Evolutionary conservation across 2,329 filamentous ascomycete genomes (phyloP).

Genomic region (Dactylonectria estremocensis): DNA sequence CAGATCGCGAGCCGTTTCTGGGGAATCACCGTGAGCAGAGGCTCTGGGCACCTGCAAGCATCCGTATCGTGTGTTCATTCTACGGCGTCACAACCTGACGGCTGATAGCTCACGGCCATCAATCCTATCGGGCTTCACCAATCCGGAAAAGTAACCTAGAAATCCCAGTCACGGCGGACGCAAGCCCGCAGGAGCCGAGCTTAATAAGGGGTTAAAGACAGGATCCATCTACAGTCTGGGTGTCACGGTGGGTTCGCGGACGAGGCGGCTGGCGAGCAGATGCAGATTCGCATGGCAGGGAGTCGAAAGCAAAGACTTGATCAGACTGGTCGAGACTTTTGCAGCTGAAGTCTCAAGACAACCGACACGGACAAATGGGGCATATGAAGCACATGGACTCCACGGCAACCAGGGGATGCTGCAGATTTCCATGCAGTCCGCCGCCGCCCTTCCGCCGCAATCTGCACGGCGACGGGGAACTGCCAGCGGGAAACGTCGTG

Average conservation of each 20-base stretch:
- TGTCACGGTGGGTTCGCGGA: slow-evolving; percentile 41
- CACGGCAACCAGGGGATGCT: slow-evolving; percentile 9
- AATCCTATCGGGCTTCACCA: slow-evolving; percentile 6
- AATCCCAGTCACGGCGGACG: slow-evolving; percentile 21
- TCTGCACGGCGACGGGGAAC: slow-evolving; percentile 27
- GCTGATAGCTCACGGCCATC: slow-evolving; percentile 21
- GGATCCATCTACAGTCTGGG: slow-evolving; percentile 4
- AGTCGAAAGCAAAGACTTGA: neutral
- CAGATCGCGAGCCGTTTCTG: neutral
- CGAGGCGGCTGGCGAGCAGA: slow-evolving; percentile 21
- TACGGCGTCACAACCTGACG: neutral
- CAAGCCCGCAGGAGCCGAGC: slow-evolving; percentile 40
- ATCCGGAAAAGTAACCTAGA: neutral
- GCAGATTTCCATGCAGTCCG: slow-evolving; percentile 27
- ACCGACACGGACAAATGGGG: slow-evolving; percentile 7
- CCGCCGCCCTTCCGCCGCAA: slow-evolving; percentile 20
- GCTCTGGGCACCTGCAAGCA: slow-evolving; percentile 22
- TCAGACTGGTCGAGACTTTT: neutral
- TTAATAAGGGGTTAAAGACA: slow-evolving; percentile 31
- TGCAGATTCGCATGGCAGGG: slow-evolving; percentile 23
- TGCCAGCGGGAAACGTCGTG: slow-evolving; percentile 22
- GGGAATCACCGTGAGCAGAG: slow-evolving; percentile 12
- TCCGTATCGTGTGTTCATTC: slow-evolving; percentile 27
- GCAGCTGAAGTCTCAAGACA: neutral
- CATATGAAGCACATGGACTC: slow-evolving; percentile 8